Percentiles rank a stretch among this genome's conserved stretches.
Conservation (phyloP, 1,284 basidiomycete species). For the Butyriboletus appendiculatus region DNA sequence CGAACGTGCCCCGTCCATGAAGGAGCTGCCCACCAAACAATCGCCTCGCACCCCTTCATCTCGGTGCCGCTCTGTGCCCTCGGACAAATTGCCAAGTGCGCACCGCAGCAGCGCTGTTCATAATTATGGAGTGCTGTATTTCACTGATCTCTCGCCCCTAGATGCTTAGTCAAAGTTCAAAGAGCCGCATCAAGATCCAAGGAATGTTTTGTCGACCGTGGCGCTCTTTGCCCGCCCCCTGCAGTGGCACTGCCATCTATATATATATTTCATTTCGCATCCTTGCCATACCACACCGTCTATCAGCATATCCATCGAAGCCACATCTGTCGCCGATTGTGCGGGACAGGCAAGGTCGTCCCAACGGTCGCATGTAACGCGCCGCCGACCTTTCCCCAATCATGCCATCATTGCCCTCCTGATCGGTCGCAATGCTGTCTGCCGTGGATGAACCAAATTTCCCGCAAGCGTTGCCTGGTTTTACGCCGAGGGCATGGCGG, state of each 20-base stretch:
- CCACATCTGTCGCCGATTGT: conserved; percentile 22
- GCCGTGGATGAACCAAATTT: conserved; percentile 11
- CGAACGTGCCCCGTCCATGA: conserved; percentile 12
- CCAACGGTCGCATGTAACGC: conserved; percentile 22
- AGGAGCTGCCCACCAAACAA: conserved; percentile 3
- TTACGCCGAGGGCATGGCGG: conserved; percentile 7
- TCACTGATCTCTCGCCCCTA: conserved; percentile 15
- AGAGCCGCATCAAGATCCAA: conserved; percentile 3
- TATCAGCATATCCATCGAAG: conserved; percentile 14
- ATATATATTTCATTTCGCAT: conserved; percentile 20
- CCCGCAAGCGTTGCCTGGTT: conserved; percentile 9
- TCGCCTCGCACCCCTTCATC: conserved; percentile 12
- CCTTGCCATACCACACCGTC: conserved; percentile 11
- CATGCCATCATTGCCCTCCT: conserved; percentile 20
- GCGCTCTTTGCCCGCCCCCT: conserved; percentile 4
- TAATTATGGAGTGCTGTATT: conserved; percentile 13
- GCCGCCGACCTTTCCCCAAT: conserved; percentile 33
- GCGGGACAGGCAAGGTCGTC: conserved; percentile 17
- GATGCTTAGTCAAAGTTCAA: conserved; percentile 14
- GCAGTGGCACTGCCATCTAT: conserved; percentile 13
- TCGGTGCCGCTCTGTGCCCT: conserved; percentile 29
- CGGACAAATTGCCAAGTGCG: conserved; percentile 11
- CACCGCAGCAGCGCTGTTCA: conserved; percentile 18
- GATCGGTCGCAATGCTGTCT: conserved; percentile 28
- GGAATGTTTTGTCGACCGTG: conserved; percentile 8